Percentiles rank a stretch among this genome's conserved stretches.
These are phyloP conservation scores for Arctium lappa DNA, from an alignment of 129 eudicot species.

Conservation along the genomic window DNA sequence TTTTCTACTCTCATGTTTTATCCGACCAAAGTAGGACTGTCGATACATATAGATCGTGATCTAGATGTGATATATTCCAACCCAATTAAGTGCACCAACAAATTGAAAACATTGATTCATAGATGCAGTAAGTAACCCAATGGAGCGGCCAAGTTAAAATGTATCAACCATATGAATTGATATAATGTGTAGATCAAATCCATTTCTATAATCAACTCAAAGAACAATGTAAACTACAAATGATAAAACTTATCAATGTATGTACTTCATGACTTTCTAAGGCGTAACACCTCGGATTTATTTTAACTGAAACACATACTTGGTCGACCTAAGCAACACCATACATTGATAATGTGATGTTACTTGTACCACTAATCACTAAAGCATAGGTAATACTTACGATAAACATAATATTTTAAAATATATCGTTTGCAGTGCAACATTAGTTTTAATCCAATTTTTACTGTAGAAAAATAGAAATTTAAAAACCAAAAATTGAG, in stretches of 20 bases:
- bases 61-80: background rate
- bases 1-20: background rate
- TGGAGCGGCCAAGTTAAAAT: background rate
- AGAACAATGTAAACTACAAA: background rate
- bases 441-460: background rate
- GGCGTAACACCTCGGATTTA: background rate
- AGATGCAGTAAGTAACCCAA: background rate
- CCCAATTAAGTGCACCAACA: background rate
- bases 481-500: background rate
- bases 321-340: background rate
- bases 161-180: background rate
- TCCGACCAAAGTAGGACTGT: background rate
- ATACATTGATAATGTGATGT: background rate
- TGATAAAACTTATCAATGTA: background rate
- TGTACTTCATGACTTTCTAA: background rate
- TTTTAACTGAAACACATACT: background rate
- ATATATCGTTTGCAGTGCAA: background rate
- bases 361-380: slow-evolving; percentile 1
- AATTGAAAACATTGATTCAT: background rate
- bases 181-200: slow-evolving; percentile 1
- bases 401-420: background rate
- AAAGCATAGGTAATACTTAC: background rate
- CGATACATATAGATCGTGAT: background rate
- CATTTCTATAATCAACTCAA: background rate
- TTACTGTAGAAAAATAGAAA: background rate